Percentiles rank a stretch among this genome's conserved stretches.
Conservation (phyloP, 805 yeast genomes). For the Candida awuae region DNA sequence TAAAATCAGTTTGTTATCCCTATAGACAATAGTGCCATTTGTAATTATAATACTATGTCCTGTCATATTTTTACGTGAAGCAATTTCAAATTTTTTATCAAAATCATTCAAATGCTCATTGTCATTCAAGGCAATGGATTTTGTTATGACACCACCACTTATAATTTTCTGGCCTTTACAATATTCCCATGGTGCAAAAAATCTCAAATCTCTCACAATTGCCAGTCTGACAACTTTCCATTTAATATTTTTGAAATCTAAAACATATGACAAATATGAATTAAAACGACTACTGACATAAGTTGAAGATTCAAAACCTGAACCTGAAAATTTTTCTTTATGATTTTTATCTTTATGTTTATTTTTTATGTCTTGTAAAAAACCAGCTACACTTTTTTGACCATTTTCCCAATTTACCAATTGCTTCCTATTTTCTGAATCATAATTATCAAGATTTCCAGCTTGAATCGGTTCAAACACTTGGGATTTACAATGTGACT, state of each 20-base stretch:
- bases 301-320: not conserved
- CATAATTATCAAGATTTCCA: not conserved
- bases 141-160: slow-evolving; percentile 4
- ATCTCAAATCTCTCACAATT: not conserved
- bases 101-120: not conserved
- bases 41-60: slow-evolving; percentile 2
- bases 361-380: not conserved
- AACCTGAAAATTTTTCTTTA: not conserved
- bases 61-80: not conserved
- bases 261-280: not conserved
- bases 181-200: slow-evolving; percentile 6
- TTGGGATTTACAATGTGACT: slow-evolving; percentile 7
- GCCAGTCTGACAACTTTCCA: slow-evolving; percentile 3
- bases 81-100: not conserved
- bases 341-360: slow-evolving; percentile 1
- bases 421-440: not conserved
- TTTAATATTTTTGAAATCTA: not conserved
- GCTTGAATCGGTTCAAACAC: slow-evolving; percentile 2
- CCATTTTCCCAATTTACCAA: slow-evolving; percentile 2
- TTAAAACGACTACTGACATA: not conserved
- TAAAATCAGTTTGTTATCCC: slow-evolving; percentile 8
- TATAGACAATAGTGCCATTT: slow-evolving; percentile 1
- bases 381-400: not conserved
- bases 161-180: not conserved
- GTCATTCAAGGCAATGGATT: not conserved